Evolutionary conservation across 371 early-diverging fungal genomes (phyloP).

Genomic region (Rhizopus stolonifer): DNA sequence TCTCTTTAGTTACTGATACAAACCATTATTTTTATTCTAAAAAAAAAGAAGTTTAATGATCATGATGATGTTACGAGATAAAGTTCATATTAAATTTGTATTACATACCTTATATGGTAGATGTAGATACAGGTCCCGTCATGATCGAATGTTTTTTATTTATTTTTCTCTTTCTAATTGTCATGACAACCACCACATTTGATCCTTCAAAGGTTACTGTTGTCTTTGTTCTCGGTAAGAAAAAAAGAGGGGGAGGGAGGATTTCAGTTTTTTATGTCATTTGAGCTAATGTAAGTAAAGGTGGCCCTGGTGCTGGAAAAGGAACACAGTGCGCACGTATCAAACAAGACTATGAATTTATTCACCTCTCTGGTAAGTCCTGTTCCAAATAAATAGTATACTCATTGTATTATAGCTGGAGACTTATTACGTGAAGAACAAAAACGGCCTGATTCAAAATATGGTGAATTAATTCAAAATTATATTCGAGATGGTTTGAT

Average conservation of each 20-base stretch:
- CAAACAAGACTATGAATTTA: conserved; percentile 88
- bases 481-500: conserved; percentile 93
- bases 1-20: too few relatives aligned
- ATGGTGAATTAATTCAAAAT: conserved; percentile 85
- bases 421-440: conserved; percentile 94
- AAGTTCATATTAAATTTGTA: too few relatives aligned
- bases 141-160: conserved; percentile 8
- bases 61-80: too few relatives aligned
- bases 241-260: too few relatives aligned
- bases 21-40: too few relatives aligned
- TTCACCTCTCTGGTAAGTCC: conserved; percentile 84
- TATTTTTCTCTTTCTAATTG: not conserved
- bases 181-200: conserved; percentile 27
- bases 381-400: not conserved
- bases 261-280: not conserved
- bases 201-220: conserved; percentile 58
- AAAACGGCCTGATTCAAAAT: conserved; percentile 77
- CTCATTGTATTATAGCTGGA: conserved; percentile 65
- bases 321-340: conserved; percentile 92
- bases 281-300: conserved; percentile 24
- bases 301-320: conserved; percentile 90
- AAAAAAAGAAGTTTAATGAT: too few relatives aligned
- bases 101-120: too few relatives aligned
- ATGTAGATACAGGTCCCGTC: too few relatives aligned
- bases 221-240: conserved; percentile 72